phyloP scores from a whole-genome alignment of 2,329 filamentous ascomycete genomes.

The Exophiala calicioides region DNA sequence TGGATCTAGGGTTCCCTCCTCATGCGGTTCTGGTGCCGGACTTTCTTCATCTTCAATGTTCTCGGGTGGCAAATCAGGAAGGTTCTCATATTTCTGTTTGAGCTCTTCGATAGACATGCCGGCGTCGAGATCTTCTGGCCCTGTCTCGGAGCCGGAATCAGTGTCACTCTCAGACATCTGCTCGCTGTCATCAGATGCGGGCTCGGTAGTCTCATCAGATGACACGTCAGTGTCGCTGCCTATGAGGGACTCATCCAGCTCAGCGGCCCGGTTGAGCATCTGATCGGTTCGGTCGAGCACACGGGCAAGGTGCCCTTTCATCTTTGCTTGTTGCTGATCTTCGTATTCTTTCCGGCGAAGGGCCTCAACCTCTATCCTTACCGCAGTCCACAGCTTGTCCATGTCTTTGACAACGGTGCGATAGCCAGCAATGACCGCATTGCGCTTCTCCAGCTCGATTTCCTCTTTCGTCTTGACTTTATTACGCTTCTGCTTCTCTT shows the following conservation, averaged over 20 bases:
- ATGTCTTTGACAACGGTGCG: constrained; percentile 68
- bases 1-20: constrained; percentile 29
- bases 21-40: constrained; percentile 1
- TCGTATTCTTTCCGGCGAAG: constrained; percentile 60
- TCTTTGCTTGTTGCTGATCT: constrained; percentile 58
- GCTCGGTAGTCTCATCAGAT: constrained; percentile 39
- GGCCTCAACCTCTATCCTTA: constrained; percentile 60
- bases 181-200: constrained; percentile 39
- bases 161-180: constrained; percentile 49
- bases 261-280: constrained; percentile 52
- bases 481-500: constrained; percentile 63
- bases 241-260: constrained; percentile 22
- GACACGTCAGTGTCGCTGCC: constrained; percentile 31
- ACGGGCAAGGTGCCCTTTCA: constrained; percentile 52
- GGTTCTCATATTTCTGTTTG: constrained; percentile 48
- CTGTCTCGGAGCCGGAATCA: constrained; percentile 46
- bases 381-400: constrained; percentile 61
- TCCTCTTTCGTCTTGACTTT: constrained; percentile 59
- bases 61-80: constrained; percentile 32
- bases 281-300: constrained; percentile 57
- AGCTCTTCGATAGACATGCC: constrained; percentile 50
- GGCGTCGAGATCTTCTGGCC: constrained; percentile 46
- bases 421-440: constrained; percentile 67
- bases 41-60: neutral
- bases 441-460: constrained; percentile 73